Evolutionary conservation across 257 asterid genomes (phyloP), one percentile per base, ranked within the genome.

Genomic region (Agastache rugosa): DNA sequence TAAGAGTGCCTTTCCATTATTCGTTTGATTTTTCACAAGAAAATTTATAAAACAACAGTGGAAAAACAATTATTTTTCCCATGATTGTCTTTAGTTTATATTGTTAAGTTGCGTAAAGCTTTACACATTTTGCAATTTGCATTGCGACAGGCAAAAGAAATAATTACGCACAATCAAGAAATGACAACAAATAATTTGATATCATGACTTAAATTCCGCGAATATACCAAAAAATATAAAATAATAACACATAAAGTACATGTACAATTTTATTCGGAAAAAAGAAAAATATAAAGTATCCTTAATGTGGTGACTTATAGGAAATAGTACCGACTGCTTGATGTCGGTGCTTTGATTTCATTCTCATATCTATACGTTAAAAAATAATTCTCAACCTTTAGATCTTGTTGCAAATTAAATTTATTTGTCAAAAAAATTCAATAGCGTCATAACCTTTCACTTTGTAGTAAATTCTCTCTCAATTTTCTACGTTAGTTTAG

Each of bases 91-190:
- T 20, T 22, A 25, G 51, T 9, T 37, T 55, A 16, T 72, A 25
- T 22, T 64, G 16, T 67, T 47, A 56, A 65, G 78, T 74, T 71
- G 83, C 73, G 80, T 81, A 78, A 81, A 70, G 73, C 51, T 50
- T 10, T 63, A 20, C 42, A 65, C 70, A 64, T 23, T 50, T 63
- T 77, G 60, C 22, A 39, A 63, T 29, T 44, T 44, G 51, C 15
- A 62, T 62, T 60, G 72, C 54, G 47, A 44, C 73, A 71, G 23
- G 56, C 69, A 77, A 77, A n/a, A 15, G 1, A 50, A 50, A 6
- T 47, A 4, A 47, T 2, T 50, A 14, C 56, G 75, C 16, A 58
- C 67, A 47, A 41, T 51, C 72, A 37, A 39, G 31, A 8, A 22
- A 14, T 23, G 66, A 6, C 53, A 47, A 58, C 56, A 71, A 31